Evolutionary conservation across 257 asterid species (phyloP).

Genomic region (Knoxia roxburghii): DNA sequence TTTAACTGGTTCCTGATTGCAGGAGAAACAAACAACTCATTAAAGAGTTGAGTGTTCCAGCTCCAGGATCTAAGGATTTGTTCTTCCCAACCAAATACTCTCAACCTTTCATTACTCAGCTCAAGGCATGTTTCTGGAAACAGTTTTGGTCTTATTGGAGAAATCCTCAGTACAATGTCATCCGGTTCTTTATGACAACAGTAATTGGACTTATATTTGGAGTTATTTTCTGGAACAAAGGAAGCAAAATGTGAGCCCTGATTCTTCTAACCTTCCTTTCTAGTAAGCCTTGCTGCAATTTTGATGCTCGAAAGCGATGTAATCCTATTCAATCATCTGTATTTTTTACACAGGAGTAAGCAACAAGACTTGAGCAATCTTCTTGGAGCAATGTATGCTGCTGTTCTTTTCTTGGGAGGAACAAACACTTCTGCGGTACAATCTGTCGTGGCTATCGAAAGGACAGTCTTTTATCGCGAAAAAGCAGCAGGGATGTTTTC

Average conservation of each 20-base stretch:
- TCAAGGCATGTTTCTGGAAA: constrained; percentile 21
- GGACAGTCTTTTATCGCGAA: constrained; percentile 19
- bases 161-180: constrained; percentile 22
- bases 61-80: constrained; percentile 18
- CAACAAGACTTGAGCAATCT: constrained; percentile 28
- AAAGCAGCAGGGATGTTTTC: constrained; percentile 18
- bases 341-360: constrained; percentile 11
- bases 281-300: background rate
- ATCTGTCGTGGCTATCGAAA: constrained; percentile 25
- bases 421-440: constrained; percentile 27
- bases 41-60: constrained; percentile 12
- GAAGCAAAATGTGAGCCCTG: constrained; percentile 15
- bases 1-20: background rate
- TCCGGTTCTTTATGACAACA: constrained; percentile 19
- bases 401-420: constrained; percentile 28
- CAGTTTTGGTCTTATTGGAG: constrained; percentile 23
- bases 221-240: constrained; percentile 19
- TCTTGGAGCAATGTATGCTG: constrained; percentile 27
- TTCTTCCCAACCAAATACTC: constrained; percentile 15
- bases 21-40: constrained; percentile 18
- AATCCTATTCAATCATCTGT: background rate
- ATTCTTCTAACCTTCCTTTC: no score
- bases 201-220: constrained; percentile 17
- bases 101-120: constrained; percentile 16
- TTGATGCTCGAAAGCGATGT: background rate